phyloP scores from a whole-genome alignment of 768 basidiomycete genomes.

The Termitomyces sp. region DNA sequence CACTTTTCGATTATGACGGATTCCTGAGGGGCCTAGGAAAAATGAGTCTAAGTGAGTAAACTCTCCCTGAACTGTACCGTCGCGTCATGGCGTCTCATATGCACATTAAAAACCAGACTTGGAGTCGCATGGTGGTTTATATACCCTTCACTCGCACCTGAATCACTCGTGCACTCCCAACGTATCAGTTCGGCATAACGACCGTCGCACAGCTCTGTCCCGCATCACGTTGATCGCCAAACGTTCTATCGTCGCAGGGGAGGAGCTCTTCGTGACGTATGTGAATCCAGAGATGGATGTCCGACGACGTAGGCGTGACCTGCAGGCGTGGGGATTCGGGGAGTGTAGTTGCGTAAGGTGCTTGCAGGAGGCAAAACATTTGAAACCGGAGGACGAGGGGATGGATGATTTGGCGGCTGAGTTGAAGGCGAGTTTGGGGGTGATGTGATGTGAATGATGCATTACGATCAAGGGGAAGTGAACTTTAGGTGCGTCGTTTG shows the following conservation, averaged over 20 bases:
- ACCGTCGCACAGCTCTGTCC: constrained; percentile 60
- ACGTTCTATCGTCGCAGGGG: constrained; percentile 55
- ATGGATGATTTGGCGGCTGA: constrained; percentile 51
- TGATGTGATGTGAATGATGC: constrained; percentile 25
- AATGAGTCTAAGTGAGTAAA: constrained; percentile 71
- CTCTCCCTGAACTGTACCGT: neutral
- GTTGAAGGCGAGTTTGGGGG: constrained; percentile 60
- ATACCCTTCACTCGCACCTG: constrained; percentile 79
- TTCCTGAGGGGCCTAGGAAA: constrained; percentile 71
- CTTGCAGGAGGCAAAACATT: constrained; percentile 46
- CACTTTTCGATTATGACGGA: constrained; percentile 71
- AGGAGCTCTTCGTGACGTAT: constrained; percentile 77
- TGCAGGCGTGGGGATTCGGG: constrained; percentile 75
- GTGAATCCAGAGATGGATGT: constrained; percentile 60
- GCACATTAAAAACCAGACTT: constrained; percentile 41
- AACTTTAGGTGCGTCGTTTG: neutral
- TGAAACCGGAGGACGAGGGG: constrained; percentile 24
- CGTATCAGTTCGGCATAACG: constrained; percentile 71
- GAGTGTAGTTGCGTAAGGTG: constrained; percentile 68
- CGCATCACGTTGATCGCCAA: constrained; percentile 75
- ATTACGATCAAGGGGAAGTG: neutral
- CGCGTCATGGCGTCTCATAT: constrained; percentile 1
- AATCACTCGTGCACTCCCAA: constrained; percentile 87
- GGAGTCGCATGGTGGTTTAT: constrained; percentile 84
- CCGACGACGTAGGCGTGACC: constrained; percentile 41